Conservation (phyloP, 2,329 filamentous ascomycete genomes). For the Beauveria sp. region DNA sequence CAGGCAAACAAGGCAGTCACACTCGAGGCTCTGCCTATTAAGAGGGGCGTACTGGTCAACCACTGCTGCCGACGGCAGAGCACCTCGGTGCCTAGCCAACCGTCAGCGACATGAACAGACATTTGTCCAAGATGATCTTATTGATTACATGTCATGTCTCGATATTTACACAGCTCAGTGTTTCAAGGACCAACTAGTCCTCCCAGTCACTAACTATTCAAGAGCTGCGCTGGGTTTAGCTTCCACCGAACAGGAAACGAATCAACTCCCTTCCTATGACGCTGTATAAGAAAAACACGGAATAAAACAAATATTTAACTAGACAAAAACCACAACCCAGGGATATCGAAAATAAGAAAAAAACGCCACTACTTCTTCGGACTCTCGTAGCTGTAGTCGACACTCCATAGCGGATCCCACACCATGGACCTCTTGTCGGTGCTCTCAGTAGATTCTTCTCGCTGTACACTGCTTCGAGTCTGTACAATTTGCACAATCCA, state of each 20-base stretch:
- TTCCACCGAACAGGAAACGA: background rate
- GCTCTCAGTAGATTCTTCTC: conserved; percentile 32
- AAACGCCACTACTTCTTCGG: conserved; percentile 15
- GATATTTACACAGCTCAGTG: conserved; percentile 10
- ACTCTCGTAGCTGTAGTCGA: conserved; percentile 50
- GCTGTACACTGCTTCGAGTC: conserved; percentile 24
- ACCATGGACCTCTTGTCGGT: conserved; percentile 45
- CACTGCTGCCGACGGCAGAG: background rate
- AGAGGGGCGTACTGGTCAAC: conserved; percentile 4
- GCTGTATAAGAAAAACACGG: background rate
- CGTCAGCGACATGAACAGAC: background rate
- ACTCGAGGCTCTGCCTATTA: too few relatives aligned
- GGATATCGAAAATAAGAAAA: conserved; percentile 1
- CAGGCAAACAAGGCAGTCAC: too few relatives aligned
- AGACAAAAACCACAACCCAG: conserved; percentile 11
- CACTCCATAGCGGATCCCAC: conserved; percentile 55
- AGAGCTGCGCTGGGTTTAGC: background rate
- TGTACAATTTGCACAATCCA: conserved; percentile 13
- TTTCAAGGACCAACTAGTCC: background rate
- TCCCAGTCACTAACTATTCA: background rate
- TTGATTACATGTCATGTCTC: background rate
- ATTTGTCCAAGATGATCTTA: background rate
- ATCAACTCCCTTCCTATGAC: background rate
- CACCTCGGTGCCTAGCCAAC: background rate
- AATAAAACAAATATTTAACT: background rate